phyloP scores from a whole-genome alignment of 148 eudicot species.

The Selenicereus undatus region DNA sequence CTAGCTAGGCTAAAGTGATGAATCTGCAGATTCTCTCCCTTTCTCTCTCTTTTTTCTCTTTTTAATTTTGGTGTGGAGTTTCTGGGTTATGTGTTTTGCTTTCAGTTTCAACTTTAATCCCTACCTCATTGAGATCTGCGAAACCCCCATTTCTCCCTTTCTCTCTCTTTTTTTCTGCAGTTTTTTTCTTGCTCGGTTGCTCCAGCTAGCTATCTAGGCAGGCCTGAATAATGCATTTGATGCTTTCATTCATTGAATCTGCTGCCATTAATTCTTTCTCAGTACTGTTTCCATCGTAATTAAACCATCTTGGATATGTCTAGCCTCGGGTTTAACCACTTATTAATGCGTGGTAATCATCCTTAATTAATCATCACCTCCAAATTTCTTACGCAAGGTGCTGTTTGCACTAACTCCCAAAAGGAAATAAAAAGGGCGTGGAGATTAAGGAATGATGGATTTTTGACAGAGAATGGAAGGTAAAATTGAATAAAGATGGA shows the following conservation, averaged over 20 bases:
- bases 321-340: too few species aligned
- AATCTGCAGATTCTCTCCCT: neutral
- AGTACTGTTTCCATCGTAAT: neutral
- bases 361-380: too few species aligned
- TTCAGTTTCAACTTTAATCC: neutral
- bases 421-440: too few species aligned
- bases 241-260: conserved; percentile 13
- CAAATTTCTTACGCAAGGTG: too few species aligned
- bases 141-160: neutral
- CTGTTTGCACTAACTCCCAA: too few species aligned
- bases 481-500: neutral
- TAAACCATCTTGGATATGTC: too few species aligned
- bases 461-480: neutral
- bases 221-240: neutral
- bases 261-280: conserved; percentile 14
- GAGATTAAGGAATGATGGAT: neutral
- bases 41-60: neutral
- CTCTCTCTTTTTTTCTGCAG: neutral
- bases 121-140: conserved; percentile 4
- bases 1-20: neutral
- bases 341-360: too few species aligned
- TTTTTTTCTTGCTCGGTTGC: neutral
- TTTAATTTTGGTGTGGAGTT: neutral
- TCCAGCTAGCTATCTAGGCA: neutral
- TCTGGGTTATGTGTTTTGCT: conserved; percentile 6